A percentile compares a stretch with the other conserved stretches of the same genome.
phyloP scores from a whole-genome alignment of 1,284 basidiomycete species.

The Puccinia polysora region DNA sequence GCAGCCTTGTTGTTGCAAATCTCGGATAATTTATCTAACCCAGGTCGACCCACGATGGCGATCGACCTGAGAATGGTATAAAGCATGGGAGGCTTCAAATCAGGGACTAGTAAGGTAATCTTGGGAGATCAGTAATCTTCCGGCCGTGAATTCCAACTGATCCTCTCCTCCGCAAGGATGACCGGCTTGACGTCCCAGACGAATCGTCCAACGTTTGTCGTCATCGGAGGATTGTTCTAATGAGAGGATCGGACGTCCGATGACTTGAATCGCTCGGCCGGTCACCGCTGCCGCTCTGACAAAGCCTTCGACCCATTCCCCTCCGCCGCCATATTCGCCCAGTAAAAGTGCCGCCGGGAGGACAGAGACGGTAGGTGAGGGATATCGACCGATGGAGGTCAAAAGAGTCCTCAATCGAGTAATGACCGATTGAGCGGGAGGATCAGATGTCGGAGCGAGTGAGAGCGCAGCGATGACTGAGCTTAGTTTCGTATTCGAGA shows the following conservation, averaged over 20 bases:
- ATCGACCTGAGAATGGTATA: not conserved
- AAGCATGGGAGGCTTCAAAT: not conserved
- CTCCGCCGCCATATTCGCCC: conserved; percentile 10
- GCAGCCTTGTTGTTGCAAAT: not conserved
- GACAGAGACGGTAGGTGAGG: not conserved
- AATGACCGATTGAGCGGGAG: not conserved
- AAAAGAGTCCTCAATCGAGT: conserved; percentile 2
- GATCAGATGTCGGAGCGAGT: not conserved
- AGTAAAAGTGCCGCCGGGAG: conserved; percentile 13
- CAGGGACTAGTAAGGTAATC: not conserved
- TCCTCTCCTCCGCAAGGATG: conserved; percentile 6
- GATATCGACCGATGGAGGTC: not conserved
- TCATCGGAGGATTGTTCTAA: not conserved
- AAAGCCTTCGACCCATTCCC: conserved; percentile 27
- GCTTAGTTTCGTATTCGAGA: not conserved
- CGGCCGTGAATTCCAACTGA: conserved; percentile 1
- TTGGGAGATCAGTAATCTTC: not conserved
- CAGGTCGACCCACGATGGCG: not conserved
- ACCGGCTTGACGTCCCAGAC: not conserved
- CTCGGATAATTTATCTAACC: not conserved
- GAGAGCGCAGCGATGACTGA: not conserved
- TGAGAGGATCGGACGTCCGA: conserved; percentile 7
- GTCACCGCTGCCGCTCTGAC: conserved; percentile 19
- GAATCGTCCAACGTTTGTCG: not conserved
- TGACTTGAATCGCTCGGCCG: conserved; percentile 15